Conservation (phyloP, 2,329 filamentous ascomycete genomes). For the Pseudohalonectria lignicola region DNA sequence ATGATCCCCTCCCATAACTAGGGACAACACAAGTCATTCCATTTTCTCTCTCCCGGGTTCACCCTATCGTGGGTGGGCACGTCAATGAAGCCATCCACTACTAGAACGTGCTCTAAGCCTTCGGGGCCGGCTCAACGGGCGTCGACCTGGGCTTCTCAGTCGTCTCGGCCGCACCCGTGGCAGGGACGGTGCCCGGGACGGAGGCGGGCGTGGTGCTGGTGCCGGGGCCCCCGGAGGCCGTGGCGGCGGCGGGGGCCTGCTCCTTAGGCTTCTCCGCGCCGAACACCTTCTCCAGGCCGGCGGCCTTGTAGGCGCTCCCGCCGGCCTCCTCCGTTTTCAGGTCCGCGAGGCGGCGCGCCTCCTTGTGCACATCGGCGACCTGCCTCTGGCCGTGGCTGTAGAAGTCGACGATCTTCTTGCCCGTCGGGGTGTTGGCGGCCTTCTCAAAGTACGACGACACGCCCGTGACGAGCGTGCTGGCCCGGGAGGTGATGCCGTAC, state of each 20-base stretch:
- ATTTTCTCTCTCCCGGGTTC: too few species aligned
- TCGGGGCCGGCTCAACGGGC: not conserved
- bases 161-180: not conserved
- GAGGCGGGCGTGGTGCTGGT: not conserved
- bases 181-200: constrained; percentile 1
- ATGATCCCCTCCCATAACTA: too few species aligned
- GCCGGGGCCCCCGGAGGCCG: not conserved
- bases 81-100: too few species aligned
- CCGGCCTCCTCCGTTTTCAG: constrained; percentile 63
- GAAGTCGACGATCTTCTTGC: constrained; percentile 78
- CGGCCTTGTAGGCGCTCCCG: constrained; percentile 47
- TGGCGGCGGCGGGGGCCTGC: not conserved
- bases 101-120: too few species aligned
- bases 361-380: constrained; percentile 85
- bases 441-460: constrained; percentile 90
- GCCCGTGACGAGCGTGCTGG: constrained; percentile 51
- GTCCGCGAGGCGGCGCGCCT: constrained; percentile 79
- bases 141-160: constrained; percentile 2
- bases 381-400: constrained; percentile 80
- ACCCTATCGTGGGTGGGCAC: too few species aligned
- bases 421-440: constrained; percentile 76
- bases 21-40: too few species aligned
- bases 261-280: constrained; percentile 23
- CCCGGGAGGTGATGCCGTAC: constrained; percentile 71
- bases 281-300: constrained; percentile 46